phyloP scores from a whole-genome alignment of 1,284 basidiomycete species.

The Phlebopus sp. region DNA sequence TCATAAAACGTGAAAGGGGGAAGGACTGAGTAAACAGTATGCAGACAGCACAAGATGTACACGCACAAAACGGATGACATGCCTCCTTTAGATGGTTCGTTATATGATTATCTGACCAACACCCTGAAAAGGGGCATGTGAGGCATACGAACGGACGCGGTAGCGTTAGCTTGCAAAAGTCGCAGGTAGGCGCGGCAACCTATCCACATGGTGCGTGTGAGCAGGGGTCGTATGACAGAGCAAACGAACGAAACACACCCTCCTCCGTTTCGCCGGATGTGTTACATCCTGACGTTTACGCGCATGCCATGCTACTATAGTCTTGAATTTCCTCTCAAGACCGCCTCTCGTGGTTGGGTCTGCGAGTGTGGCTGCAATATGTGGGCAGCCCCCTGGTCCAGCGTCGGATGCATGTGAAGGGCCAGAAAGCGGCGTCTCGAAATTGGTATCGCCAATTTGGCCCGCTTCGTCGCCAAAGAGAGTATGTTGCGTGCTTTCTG shows the following conservation, averaged over 20 bases:
- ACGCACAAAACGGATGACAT: conserved; percentile 71
- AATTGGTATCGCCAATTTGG: conserved; percentile 9
- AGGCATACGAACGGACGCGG: conserved; percentile 78
- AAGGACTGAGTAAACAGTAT: conserved; percentile 36
- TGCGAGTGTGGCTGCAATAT: conserved; percentile 24
- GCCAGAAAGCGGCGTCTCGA: conserved; percentile 8
- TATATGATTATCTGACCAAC: conserved; percentile 62
- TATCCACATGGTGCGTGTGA: conserved; percentile 11
- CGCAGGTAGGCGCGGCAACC: conserved; percentile 57
- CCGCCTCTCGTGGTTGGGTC: conserved; percentile 25
- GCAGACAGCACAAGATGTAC: neutral
- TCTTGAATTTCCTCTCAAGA: conserved; percentile 37
- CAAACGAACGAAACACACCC: conserved; percentile 29
- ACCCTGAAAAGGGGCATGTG: conserved; percentile 74
- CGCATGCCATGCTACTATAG: conserved; percentile 40
- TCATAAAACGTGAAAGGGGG: neutral
- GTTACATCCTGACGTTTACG: conserved; percentile 30
- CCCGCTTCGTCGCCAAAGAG: conserved; percentile 29
- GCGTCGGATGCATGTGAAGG: conserved; percentile 13
- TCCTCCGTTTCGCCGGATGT: conserved; percentile 43
- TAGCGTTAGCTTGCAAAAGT: conserved; percentile 56
- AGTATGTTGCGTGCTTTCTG: conserved; percentile 27
- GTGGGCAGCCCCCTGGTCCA: conserved; percentile 18
- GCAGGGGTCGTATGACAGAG: neutral
- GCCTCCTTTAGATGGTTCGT: conserved; percentile 53